Base-by-base conservation (phyloP, 257 asterid genomes). In the Solanum acaule region DNA sequence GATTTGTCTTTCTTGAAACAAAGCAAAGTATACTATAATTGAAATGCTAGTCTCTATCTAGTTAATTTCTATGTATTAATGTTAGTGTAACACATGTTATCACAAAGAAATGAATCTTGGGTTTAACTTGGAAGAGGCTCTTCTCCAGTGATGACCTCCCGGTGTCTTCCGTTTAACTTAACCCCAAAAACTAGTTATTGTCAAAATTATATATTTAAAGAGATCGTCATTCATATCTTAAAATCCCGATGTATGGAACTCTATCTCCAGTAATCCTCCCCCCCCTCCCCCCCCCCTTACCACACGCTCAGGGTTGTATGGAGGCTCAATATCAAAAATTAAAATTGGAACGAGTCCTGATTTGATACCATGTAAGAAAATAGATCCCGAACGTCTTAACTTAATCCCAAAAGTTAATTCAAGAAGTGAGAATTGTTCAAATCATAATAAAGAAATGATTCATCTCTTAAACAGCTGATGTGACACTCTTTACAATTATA, bases 21-120 rank as follows among this genome's bases (percentile, higher is more conserved):
- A 75, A 75, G 52, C 52, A 75, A 75, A 75, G 31, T 75, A 68
- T 68, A 68, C 76, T 68, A 35, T 75, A 75, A 35, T 35, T 75
- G 49, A 73, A 75, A 75, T 75, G 18, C 40, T 5, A 20, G 29
- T 75, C 81, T 8, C 46, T 34, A 73, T 73, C 27, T 73, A 34
- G 16, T 31, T 71, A 31, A 71, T 71, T 71, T 31, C n/a, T 71
- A 71, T 70, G 76, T 8, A 27, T 27, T 29, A 68, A 68, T 70
- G 77, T 70, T 70, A 3, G 77, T 6, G 38, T 70, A 70, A 4
- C 12, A 15, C 23, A 15, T 15, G n/a, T 29, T 15, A 15, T 15
- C 12, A 3, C 20, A 70, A 29, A 31, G 6, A 70, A 15, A 70
- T 70, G 23, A 6, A 68, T 68, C 0, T 70, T 15, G 13, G 25